These are phyloP conservation scores for Thraustochytrium striatum DNA, from an alignment of 352 stramenopile species.

Conservation along the genomic window DNA sequence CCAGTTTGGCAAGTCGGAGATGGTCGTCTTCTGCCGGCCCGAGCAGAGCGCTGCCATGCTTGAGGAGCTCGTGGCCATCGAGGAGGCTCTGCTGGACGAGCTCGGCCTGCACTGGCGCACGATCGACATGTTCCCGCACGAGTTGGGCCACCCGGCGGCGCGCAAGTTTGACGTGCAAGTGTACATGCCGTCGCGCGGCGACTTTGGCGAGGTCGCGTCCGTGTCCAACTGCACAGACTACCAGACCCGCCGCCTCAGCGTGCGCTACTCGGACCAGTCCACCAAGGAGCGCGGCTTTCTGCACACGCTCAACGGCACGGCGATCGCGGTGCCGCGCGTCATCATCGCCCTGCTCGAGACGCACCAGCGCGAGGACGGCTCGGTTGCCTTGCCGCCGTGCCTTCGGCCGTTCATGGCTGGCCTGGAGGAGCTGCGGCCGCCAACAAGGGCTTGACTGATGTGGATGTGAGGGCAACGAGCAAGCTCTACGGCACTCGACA, in stretches of 20 bases:
- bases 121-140: constrained; percentile 73
- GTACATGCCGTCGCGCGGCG: constrained; percentile 71
- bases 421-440: constrained; percentile 62
- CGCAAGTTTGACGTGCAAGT: constrained; percentile 78
- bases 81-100: constrained; percentile 69
- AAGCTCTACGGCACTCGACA: too few relatives aligned
- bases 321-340: constrained; percentile 69
- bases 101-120: constrained; percentile 72
- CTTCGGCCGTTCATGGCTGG: constrained; percentile 72
- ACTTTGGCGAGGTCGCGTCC: constrained; percentile 66
- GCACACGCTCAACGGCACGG: constrained; percentile 79
- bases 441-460: too few relatives aligned
- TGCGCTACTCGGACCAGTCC: constrained; percentile 61
- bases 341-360: constrained; percentile 77
- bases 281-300: constrained; percentile 60
- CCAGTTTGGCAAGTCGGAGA: constrained; percentile 82
- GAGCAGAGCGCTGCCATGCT: constrained; percentile 67
- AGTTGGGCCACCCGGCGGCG: constrained; percentile 71
- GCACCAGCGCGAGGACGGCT: constrained; percentile 71
- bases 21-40: constrained; percentile 74
- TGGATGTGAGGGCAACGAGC: too few relatives aligned
- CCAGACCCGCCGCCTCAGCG: constrained; percentile 73
- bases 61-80: constrained; percentile 70
- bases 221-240: constrained; percentile 83
- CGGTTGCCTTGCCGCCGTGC: constrained; percentile 69